Evolutionary conservation across 1,284 basidiomycete genomes (phyloP), one percentile per base, ranked within the genome.

Genomic region (Malassezia caprae): DNA sequence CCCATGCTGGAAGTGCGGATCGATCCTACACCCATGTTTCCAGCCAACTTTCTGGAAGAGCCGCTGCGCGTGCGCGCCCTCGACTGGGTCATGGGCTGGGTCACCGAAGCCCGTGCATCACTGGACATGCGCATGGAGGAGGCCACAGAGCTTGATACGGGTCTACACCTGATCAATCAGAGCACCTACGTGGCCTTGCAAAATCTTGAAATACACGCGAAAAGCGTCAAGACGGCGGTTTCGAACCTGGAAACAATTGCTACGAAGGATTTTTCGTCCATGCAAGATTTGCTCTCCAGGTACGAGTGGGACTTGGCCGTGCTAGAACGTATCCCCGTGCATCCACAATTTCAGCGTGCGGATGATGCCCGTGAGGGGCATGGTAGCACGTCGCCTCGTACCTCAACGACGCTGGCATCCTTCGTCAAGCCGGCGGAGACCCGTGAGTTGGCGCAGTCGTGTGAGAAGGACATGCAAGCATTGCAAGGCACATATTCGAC

Each of bases 121-220:
- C 28, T 56, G 3, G 51, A 41, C 8, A 51, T 56, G 13, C 39
- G 51, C 15, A 42, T 39, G 8, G 26, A 48, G 2, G 55, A 34
- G 31, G 50, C 59, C 5, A 57, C 52, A 13, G 54, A 65, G 10
- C 41, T 63, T 12, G 51, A 64, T 31, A 37, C 54, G 7, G 53
- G 57, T 41, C 57, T 72, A 24, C 45, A 56, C 6, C 51, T 56
- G 19, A 72, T 73, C 8, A 55, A 64, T 10, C 52, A 60, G 39
- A 68, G 67, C 53, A 65, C 68, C 8, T 47, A 54, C 24, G 64
- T 72, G 4, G 72, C 69, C 0, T 51, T 74, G 4, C 48, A 53
- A 26, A 72, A 74, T 44, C 61, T 74, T n/a, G 48, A 64, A 28
- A 47, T 60, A 6, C 70, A 73, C 41, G 58, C 71, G 19, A 51